Evolutionary conservation across 352 stramenopile genomes (phyloP).

Genomic region (Blastocystis sp.): DNA sequence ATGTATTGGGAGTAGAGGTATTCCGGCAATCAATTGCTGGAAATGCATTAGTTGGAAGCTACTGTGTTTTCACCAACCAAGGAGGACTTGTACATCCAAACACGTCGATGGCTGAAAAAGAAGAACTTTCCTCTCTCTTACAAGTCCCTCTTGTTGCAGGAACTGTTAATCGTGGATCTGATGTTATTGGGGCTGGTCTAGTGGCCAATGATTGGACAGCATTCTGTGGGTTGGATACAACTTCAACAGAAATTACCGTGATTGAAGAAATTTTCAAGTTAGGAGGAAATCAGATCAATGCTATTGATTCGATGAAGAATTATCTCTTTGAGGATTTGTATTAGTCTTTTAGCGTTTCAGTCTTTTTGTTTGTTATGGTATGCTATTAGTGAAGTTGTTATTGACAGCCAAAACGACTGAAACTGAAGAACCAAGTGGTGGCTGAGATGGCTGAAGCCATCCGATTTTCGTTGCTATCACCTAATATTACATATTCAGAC

Average conservation of each 20-base stretch:
- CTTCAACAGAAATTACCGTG: conserved; percentile 97
- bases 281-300: conserved; percentile 65
- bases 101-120: conserved; percentile 97
- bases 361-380: not conserved
- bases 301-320: conserved; percentile 52
- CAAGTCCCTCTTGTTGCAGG: conserved; percentile 92
- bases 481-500: not conserved
- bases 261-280: conserved; percentile 99
- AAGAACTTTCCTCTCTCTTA: conserved; percentile 93
- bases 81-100: conserved; percentile 95
- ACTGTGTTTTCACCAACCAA: conserved; percentile 97
- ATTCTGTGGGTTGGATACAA: conserved; percentile 97
- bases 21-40: conserved; percentile 97
- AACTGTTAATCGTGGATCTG: conserved; percentile 94
- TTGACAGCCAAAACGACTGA: not conserved
- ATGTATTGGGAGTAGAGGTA: conserved; percentile 97
- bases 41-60: conserved; percentile 94
- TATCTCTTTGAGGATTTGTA: conserved; percentile 55
- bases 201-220: conserved; percentile 98
- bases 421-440: not conserved
- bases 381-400: not conserved
- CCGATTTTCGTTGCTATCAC: not conserved
- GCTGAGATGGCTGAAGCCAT: conserved; percentile 1
- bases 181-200: conserved; percentile 94
- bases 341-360: conserved; percentile 30